These are phyloP conservation scores for Nakazawaea anatomiae DNA, from an alignment of 805 yeast species.

Conservation along the genomic window DNA sequence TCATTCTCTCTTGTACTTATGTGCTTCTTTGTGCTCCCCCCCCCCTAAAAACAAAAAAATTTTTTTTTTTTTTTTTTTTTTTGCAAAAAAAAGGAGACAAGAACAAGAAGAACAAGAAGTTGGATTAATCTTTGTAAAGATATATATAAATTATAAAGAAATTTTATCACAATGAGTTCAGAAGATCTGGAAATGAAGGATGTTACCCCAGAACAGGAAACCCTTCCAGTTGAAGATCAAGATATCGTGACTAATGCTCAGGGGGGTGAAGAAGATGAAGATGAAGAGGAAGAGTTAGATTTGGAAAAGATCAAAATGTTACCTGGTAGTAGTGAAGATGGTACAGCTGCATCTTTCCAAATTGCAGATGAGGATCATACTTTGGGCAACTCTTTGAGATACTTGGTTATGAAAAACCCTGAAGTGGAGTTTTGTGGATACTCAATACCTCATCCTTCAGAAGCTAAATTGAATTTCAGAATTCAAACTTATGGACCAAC, in stretches of 20 bases:
- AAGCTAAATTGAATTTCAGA: constrained; percentile 79
- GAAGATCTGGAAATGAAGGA: constrained; percentile 8
- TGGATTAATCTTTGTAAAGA: neutral
- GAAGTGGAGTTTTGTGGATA: constrained; percentile 98
- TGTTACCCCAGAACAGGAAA: constrained; percentile 1
- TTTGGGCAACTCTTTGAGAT: constrained; percentile 87
- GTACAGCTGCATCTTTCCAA: constrained; percentile 92
- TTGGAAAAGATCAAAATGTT: constrained; percentile 57
- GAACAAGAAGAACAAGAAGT: neutral
- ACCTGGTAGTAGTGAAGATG: constrained; percentile 90
- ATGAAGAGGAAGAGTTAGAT: constrained; percentile 42
- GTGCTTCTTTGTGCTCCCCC: too few species aligned
- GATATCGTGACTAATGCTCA: constrained; percentile 3
- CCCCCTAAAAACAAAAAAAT: too few species aligned
- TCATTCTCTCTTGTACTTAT: too few species aligned
- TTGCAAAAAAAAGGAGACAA: too few species aligned
- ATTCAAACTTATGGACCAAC: constrained; percentile 86
- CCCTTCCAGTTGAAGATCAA: constrained; percentile 6
- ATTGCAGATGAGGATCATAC: constrained; percentile 94
- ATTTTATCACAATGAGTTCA: neutral
- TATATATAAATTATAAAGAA: too few species aligned
- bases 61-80: too few species aligned
- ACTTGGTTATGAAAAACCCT: constrained; percentile 94
- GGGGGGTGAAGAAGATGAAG: constrained; percentile 17
- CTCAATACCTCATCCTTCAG: constrained; percentile 97